Evolutionary conservation across 1,284 basidiomycete species (phyloP), one percentile per base, ranked within the genome.

Genomic region (Papiliotrema nemorosa): DNA sequence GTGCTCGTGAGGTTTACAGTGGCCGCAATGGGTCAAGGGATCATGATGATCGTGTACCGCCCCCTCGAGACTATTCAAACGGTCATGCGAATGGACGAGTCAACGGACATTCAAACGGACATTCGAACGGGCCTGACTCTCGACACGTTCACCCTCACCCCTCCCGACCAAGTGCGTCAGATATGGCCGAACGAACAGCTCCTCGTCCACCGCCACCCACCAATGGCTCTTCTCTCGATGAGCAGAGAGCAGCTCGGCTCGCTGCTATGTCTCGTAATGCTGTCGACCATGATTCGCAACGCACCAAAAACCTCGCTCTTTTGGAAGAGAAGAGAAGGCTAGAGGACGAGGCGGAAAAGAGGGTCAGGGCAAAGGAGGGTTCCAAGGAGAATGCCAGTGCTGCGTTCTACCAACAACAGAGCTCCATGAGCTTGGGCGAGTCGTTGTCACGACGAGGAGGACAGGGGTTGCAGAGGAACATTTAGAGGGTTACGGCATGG

Each of bases 251-350:
- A 2, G 87, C 88, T 21, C 84, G 86, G 27, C 78, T 97, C 18
- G 90, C 88, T 0, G 87, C 88, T 10, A 96, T 97, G 92, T 77
- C 84, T 24, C 72, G 80, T 1, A 82, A 86, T 57, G 92, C 92
- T 1, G 71, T 77, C 24, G 69, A 75, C 16, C 79, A 91, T 16
- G 55, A 72, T 29, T 41, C 57, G 3, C 56, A 66, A 27, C 66
- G 73, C 3, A 57, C 58, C 2, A 55, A 63, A 38, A 52, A 58
- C 20, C 59, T 75, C 1, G 65, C 68, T 6, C 50, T 55, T 21
- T 58, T 71, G 6, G 65, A 60, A 5, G 61, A 64, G 31, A 60
- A 70, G 53, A 69, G 72, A 35, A 50, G 54, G 25, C 44, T 20
- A 33, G 60, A 69, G 47, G 39, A 55, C 13, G 69, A 65, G 50